Evolutionary conservation across 2,329 filamentous ascomycete species (phyloP).

Genomic region (Esteya vermicola): DNA sequence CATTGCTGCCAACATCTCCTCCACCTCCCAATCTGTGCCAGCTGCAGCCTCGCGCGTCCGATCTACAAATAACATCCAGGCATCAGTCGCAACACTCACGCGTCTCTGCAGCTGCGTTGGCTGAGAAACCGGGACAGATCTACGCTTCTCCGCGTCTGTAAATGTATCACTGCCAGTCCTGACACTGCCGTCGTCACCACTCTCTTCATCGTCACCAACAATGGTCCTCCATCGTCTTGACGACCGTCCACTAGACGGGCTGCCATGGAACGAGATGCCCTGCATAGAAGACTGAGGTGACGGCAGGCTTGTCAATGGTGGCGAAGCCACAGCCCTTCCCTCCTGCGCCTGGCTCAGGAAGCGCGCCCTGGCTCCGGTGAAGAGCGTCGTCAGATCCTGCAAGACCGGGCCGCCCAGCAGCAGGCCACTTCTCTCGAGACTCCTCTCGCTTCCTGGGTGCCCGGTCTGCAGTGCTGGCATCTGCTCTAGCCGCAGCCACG

Average conservation of each 20-base stretch:
- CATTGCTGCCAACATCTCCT: slow-evolving; percentile 1
- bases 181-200: not conserved
- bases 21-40: slow-evolving; percentile 1
- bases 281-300: too few relatives aligned
- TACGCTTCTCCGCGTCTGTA: too few relatives aligned
- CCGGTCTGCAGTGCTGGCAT: too few relatives aligned
- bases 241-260: too few relatives aligned
- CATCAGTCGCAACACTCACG: slow-evolving; percentile 3
- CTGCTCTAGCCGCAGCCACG: slow-evolving; percentile 2
- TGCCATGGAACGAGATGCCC: too few relatives aligned
- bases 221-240: not conserved
- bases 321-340: too few relatives aligned
- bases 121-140: too few relatives aligned
- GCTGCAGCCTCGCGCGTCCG: not conserved
- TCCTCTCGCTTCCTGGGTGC: not conserved
- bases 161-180: too few relatives aligned
- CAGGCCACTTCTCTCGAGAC: not conserved
- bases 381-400: not conserved
- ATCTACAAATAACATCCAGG: slow-evolving; percentile 5
- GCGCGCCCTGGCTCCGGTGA: not conserved
- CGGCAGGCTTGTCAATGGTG: too few relatives aligned
- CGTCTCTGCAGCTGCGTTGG: not conserved
- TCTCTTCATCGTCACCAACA: not conserved
- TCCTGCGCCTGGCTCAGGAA: not conserved
- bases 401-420: too few relatives aligned